Evolutionary conservation across 345 rosid species (phyloP), one percentile per base, ranked within the genome.

Genomic region (Ceriops decandra): DNA sequence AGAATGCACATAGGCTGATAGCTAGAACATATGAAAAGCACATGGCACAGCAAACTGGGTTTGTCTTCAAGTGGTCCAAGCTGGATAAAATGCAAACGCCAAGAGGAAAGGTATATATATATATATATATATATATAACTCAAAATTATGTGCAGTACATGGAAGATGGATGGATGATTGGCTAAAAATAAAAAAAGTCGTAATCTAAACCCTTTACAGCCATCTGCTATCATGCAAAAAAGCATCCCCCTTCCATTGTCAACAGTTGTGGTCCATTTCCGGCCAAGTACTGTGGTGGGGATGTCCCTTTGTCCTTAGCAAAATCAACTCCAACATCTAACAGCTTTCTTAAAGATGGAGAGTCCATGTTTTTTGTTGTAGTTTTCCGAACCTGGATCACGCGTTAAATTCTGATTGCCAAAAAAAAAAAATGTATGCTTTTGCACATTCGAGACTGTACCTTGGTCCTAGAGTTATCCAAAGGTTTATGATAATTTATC

Each of bases 181-280:
- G 58, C 0, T 38, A 60, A 62, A 15, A 22, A 35, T 3, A 36
- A 3, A 35, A 13, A 30, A 38, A n/a, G 53, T 59, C 60, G 28
- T 32, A 32, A 60, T 72, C 71, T 17, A 26, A 66, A 53, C 24
- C 62, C 60, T 35, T 52, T 53, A 60, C 42, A 52, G 62, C 61
- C 76, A 72, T 72, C 57, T 72, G 76, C 66, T 32, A 52, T 57
- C 31, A 24, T 5, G 52, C 36, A 21, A 64, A 65, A 58, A 32
- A 20, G 53, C 53, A 33, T 61, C 13, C 38, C 52, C 28, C 13
- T n/a, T 51, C 35, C 36, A 30, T 59, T 65, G 31, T 20, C 2
- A 32, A 28, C 59, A 64, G 17, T 66, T 53, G 76, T 61, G 67
- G 71, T 73, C 67, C 76, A 36, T 7, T 66, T 66, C 7, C 49